A percentile compares a stretch with the other conserved stretches of the same genome.
Evolutionary conservation across 768 basidiomycete species (phyloP).

Genomic region (Pulveroboletus sp.): DNA sequence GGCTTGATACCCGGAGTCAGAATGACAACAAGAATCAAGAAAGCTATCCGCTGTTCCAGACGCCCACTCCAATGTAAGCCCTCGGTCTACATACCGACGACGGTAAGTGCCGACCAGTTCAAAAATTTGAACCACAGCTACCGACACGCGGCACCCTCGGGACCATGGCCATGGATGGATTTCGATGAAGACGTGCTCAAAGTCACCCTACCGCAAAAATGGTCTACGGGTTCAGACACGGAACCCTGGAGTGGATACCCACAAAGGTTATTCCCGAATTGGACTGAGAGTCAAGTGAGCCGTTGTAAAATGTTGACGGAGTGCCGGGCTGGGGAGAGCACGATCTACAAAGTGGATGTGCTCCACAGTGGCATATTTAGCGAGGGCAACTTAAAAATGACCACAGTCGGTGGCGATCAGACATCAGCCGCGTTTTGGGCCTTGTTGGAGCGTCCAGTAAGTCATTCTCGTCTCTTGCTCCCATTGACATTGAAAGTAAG

Average conservation of each 20-base stretch:
- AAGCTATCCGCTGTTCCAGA: conserved; percentile 4
- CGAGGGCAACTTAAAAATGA: not conserved
- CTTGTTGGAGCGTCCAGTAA: conserved; percentile 30
- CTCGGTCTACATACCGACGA: not conserved
- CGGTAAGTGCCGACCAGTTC: not conserved
- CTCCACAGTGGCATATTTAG: conserved; percentile 8
- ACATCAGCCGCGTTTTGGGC: conserved; percentile 33
- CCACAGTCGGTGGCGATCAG: conserved; percentile 2
- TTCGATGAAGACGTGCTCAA: conserved; percentile 26
- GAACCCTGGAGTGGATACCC: conserved; percentile 27
- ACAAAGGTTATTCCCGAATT: conserved; percentile 28
- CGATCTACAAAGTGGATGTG: conserved; percentile 25
- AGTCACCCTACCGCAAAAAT: not conserved
- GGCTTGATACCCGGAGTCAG: not conserved
- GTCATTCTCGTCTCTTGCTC: conserved; percentile 8
- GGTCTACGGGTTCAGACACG: not conserved
- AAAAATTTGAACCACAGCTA: conserved; percentile 17
- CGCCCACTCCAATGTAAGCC: conserved; percentile 23
- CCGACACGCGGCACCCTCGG: conserved; percentile 36
- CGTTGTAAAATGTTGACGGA: conserved; percentile 29
- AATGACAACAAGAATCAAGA: not conserved
- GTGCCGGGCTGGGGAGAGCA: conserved; percentile 12
- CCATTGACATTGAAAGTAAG: not conserved
- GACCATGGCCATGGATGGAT: conserved; percentile 42
- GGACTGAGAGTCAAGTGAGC: conserved; percentile 28